These are phyloP conservation scores for Trametes meyenii DNA, from an alignment of 768 basidiomycete species.

Conservation along the genomic window DNA sequence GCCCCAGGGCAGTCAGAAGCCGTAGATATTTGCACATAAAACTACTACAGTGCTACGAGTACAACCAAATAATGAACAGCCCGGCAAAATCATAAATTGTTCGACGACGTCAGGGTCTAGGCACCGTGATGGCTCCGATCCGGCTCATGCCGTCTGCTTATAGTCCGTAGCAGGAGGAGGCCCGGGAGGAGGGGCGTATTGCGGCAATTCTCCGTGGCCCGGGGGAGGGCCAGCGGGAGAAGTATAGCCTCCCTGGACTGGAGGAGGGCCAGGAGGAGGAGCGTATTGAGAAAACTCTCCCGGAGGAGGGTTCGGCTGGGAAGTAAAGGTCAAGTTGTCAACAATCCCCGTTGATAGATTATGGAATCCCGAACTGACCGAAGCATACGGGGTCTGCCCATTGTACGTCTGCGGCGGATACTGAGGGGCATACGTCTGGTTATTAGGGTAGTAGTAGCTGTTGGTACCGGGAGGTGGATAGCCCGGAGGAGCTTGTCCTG, in stretches of 20 bases:
- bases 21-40: neutral
- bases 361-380: constrained; percentile 14
- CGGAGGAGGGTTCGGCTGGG: constrained; percentile 10
- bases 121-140: neutral
- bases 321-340: constrained; percentile 6
- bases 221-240: constrained; percentile 19
- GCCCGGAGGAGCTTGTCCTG: constrained; percentile 14
- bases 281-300: constrained; percentile 10
- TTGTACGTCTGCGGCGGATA: constrained; percentile 20
- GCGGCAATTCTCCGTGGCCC: neutral
- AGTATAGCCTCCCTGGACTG: constrained; percentile 7
- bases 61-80: neutral
- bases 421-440: constrained; percentile 17
- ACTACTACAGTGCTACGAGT: neutral
- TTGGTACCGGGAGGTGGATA: constrained; percentile 4
- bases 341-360: neutral
- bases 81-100: constrained; percentile 3
- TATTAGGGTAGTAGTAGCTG: constrained; percentile 3
- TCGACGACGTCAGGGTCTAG: constrained; percentile 7
- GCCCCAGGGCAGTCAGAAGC: neutral
- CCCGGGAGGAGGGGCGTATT: constrained; percentile 11
- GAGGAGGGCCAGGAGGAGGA: constrained; percentile 14
- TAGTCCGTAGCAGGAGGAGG: constrained; percentile 9
- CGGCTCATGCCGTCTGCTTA: neutral
- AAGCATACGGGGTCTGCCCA: constrained; percentile 18